phyloP scores from a whole-genome alignment of 495 filamentous ascomycete genomes.

The Neurospora pannonica region DNA sequence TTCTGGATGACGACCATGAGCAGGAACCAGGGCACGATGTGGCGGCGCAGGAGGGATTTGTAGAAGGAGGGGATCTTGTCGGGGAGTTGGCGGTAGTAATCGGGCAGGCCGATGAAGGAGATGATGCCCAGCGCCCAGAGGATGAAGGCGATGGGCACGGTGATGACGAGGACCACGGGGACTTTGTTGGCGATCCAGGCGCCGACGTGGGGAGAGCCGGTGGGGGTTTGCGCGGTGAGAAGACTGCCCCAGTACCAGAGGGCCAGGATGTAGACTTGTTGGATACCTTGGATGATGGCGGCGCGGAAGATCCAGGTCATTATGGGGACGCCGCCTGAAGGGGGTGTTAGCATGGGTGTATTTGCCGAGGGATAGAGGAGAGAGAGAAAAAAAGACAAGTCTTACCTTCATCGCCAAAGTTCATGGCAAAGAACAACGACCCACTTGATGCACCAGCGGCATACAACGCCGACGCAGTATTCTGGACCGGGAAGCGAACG shows the following conservation, averaged over 20 bases:
- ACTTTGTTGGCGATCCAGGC: constrained; percentile 16
- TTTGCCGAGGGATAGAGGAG: neutral
- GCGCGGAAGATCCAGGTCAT: constrained; percentile 57
- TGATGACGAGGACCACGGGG: constrained; percentile 34
- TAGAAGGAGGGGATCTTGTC: constrained; percentile 56
- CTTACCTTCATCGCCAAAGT: constrained; percentile 51
- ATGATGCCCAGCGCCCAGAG: constrained; percentile 40
- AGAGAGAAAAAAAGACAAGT: neutral
- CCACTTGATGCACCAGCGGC: constrained; percentile 49
- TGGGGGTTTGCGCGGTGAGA: constrained; percentile 17
- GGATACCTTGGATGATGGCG: constrained; percentile 52
- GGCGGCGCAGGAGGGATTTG: constrained; percentile 45
- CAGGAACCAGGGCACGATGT: constrained; percentile 51
- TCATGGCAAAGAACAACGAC: constrained; percentile 54
- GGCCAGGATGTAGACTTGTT: constrained; percentile 50
- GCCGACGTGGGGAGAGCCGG: constrained; percentile 2
- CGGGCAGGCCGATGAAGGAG: constrained; percentile 48
- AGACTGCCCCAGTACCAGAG: constrained; percentile 55
- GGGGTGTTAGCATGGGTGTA: neutral
- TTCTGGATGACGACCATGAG: constrained; percentile 54
- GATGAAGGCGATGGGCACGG: constrained; percentile 40
- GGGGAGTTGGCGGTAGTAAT: constrained; percentile 58
- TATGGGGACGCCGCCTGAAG: constrained; percentile 40
- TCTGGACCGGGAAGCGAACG: constrained; percentile 44
- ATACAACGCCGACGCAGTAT: constrained; percentile 50